Conservation (phyloP, 148 eudicot genomes). For the Arbutus unedo region DNA sequence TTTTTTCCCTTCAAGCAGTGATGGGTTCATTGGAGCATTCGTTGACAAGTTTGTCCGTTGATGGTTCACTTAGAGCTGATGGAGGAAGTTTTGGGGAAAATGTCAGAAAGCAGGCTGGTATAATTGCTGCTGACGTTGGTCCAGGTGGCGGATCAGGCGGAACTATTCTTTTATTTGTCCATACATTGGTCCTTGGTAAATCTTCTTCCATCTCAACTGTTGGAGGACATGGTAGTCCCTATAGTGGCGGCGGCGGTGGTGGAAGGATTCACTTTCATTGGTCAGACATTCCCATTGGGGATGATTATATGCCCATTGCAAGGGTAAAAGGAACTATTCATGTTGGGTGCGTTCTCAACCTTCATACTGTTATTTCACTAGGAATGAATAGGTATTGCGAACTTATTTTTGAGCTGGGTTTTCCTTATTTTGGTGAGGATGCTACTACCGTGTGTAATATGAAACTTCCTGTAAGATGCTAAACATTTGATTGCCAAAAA, state of each 20-base stretch:
- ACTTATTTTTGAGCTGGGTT: background rate
- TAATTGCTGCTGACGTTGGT: conserved; percentile 33
- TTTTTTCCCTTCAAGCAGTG: conserved; percentile 41
- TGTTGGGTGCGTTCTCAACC: conserved; percentile 53
- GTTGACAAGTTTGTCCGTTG: conserved; percentile 50
- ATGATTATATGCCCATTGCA: conserved; percentile 77
- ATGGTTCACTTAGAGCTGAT: conserved; percentile 74
- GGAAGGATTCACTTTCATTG: conserved; percentile 97
- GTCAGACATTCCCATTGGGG: conserved; percentile 76
- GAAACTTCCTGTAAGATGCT: background rate
- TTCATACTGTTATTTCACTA: background rate
- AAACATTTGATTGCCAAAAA: background rate
- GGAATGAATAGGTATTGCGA: background rate
- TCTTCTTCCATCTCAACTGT: conserved; percentile 62
- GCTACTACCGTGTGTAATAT: background rate
- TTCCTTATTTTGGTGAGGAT: background rate
- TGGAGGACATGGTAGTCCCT: conserved; percentile 84
- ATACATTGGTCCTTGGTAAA: conserved; percentile 50
- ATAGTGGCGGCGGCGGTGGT: conserved; percentile 94
- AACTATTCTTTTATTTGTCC: conserved; percentile 83
- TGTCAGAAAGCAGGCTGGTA: conserved; percentile 27
- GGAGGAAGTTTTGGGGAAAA: conserved; percentile 75
- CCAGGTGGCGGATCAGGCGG: conserved; percentile 99
- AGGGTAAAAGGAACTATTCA: conserved; percentile 55
- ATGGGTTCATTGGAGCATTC: conserved; percentile 95